A percentile compares a stretch with the other conserved stretches of the same genome.
Conservation (phyloP, 169 alveolate genomes). For the Eimeria brunetti region DNA sequence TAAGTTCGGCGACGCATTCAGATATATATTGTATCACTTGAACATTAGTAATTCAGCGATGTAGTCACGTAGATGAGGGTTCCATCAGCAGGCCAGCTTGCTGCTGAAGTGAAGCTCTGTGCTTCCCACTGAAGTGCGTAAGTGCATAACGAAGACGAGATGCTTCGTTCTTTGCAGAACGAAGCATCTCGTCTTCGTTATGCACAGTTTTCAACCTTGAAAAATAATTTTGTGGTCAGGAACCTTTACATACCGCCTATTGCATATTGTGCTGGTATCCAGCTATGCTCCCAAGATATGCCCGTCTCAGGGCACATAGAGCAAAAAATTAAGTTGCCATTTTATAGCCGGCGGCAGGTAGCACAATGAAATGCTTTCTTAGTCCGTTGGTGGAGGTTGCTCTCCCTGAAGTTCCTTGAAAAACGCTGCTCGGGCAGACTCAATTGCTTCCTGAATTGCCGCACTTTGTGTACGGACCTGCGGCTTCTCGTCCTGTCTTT, state of each 20-base stretch:
- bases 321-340: neutral
- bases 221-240: neutral
- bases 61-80: neutral
- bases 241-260: neutral
- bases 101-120: neutral
- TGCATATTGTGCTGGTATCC: neutral
- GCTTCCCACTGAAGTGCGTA: neutral
- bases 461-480: slow-evolving; percentile 35
- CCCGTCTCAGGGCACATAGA: neutral
- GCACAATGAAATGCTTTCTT: neutral
- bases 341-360: neutral
- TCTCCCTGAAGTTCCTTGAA: slow-evolving; percentile 29
- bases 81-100: neutral
- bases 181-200: neutral
- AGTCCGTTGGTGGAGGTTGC: slow-evolving; percentile 1
- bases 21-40: too few relatives aligned
- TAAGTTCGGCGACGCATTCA: too few relatives aligned
- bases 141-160: neutral
- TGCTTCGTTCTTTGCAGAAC: neutral
- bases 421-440: slow-evolving; percentile 38
- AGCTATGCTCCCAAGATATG: neutral
- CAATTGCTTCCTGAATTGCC: slow-evolving; percentile 54
- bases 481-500: slow-evolving; percentile 89
- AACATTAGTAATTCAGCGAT: neutral
- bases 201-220: neutral